Conservation (phyloP, 148 eudicot genomes). For the Tetragonia tetragonoides region DNA sequence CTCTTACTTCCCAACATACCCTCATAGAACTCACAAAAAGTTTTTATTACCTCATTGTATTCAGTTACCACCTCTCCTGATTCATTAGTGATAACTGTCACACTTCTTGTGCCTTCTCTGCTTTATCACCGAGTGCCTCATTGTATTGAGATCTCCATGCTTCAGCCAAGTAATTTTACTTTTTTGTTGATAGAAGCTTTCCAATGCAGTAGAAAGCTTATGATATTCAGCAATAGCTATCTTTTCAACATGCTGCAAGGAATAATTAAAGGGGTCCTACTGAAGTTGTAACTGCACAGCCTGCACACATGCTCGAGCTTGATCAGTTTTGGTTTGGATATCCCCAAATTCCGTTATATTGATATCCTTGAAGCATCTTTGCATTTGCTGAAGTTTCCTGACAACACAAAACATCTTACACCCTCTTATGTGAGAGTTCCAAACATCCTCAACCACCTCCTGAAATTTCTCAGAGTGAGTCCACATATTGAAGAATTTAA, state of each 20-base stretch:
- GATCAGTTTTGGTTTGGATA: background rate
- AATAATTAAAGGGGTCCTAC: no score
- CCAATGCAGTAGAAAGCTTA: accelerated
- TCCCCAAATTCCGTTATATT: background rate
- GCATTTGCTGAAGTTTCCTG: background rate
- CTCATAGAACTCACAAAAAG: no score
- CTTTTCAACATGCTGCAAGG: no score
- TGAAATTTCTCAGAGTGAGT: no score
- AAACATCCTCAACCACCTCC: background rate
- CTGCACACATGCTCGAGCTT: background rate
- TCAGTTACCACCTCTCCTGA: no score
- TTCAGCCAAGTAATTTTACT: background rate
- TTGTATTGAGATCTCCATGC: background rate
- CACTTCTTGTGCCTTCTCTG: background rate
- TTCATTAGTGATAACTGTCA: background rate
- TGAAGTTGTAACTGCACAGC: background rate
- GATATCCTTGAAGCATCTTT: background rate
- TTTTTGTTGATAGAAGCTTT: background rate
- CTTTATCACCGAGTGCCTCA: background rate
- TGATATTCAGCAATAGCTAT: background rate
- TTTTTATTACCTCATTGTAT: no score
- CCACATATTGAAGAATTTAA: no score
- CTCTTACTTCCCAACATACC: no score
- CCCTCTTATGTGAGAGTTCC: background rate
- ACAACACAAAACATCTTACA: background rate